These are phyloP conservation scores for Penicillium flavigenum DNA, from an alignment of 495 filamentous ascomycete genomes.

Conservation along the genomic window DNA sequence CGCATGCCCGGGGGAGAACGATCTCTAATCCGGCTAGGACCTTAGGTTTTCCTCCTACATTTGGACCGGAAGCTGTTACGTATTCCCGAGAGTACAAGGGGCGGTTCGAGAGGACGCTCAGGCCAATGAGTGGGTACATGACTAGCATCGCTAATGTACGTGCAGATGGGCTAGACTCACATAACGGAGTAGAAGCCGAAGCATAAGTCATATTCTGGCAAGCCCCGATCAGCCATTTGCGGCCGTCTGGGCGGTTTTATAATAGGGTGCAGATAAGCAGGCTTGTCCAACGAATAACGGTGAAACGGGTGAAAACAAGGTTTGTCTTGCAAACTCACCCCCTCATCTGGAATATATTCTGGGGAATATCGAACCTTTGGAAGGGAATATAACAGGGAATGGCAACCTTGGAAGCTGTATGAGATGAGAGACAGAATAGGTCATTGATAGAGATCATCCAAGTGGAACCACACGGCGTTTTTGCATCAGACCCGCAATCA, in stretches of 20 bases:
- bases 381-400: not conserved
- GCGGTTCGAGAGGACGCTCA: slow-evolving; percentile 21
- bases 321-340: not conserved
- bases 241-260: not conserved
- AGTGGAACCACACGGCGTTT: slow-evolving; percentile 12
- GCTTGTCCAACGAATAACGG: slow-evolving; percentile 9
- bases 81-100: not conserved
- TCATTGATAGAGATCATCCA: slow-evolving; percentile 1
- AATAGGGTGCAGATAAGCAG: slow-evolving; percentile 15
- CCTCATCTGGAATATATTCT: not conserved
- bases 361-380: not conserved
- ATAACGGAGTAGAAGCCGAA: not conserved
- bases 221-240: not conserved
- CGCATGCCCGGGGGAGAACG: slow-evolving; percentile 19
- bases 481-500: slow-evolving; percentile 42
- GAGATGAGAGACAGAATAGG: not conserved
- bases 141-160: not conserved
- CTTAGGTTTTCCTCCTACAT: not conserved
- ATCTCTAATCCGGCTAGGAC: slow-evolving; percentile 23
- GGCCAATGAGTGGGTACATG: slow-evolving; percentile 23
- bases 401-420: not conserved
- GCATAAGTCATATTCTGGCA: not conserved
- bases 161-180: not conserved
- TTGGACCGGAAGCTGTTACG: slow-evolving; percentile 7
- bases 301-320: not conserved